Evolutionary conservation across 2,329 filamentous ascomycete species (phyloP).

Genomic region (Pseudogymnoascus sp.): DNA sequence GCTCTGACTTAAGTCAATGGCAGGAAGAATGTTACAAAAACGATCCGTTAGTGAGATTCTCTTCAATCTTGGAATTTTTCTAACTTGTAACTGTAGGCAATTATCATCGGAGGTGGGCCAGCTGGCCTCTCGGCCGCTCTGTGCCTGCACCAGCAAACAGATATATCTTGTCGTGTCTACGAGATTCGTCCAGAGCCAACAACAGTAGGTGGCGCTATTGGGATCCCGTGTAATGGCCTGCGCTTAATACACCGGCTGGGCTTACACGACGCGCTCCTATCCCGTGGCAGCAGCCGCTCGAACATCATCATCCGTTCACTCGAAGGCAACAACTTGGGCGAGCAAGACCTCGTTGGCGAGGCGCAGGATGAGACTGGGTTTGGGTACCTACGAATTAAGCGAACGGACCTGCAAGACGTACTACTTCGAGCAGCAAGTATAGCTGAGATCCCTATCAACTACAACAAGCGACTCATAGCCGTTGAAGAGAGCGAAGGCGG

Average conservation of each 20-base stretch:
- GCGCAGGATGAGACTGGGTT: constrained; percentile 23
- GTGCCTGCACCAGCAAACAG: constrained; percentile 12
- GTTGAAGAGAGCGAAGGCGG: constrained; percentile 27
- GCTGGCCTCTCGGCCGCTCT: constrained; percentile 15
- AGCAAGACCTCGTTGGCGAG: constrained; percentile 16
- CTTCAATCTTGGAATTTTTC: neutral
- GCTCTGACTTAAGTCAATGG: neutral
- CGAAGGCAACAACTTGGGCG: constrained; percentile 17
- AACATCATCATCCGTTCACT: constrained; percentile 23
- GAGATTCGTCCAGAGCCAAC: constrained; percentile 25
- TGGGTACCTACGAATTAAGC: constrained; percentile 26
- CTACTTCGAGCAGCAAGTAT: constrained; percentile 21
- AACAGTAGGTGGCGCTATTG: constrained; percentile 27
- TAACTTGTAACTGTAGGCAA: constrained; percentile 10
- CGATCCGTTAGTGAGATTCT: neutral
- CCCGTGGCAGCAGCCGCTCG: constrained; percentile 16
- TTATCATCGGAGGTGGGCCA: constrained; percentile 18
- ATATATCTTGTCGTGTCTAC: constrained; percentile 23
- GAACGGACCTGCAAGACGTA: constrained; percentile 25
- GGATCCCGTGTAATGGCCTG: constrained; percentile 27
- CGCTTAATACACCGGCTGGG: constrained; percentile 24
- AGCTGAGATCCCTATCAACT: constrained; percentile 23
- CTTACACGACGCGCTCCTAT: constrained; percentile 20
- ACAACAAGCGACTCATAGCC: constrained; percentile 17
- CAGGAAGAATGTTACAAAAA: neutral